Base-by-base conservation (phyloP, 106 monocot genomes). In the Dendrobium nobile region DNA sequence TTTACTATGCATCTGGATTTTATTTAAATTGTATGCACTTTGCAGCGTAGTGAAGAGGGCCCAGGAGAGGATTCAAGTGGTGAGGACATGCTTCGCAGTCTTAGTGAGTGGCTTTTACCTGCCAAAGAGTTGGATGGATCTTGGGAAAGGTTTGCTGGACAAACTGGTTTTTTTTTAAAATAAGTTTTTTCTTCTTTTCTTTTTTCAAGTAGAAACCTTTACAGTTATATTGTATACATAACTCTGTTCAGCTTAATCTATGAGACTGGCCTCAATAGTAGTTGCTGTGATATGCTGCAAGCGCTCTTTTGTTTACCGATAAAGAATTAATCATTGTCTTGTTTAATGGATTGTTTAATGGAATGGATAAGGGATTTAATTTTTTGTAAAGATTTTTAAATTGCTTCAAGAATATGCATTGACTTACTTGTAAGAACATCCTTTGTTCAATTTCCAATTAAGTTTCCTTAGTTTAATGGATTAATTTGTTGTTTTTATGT, bases 201-300 rank as follows among this genome's bases (percentile, higher is more conserved):
- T 16, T 20, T 37, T 37, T 42, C 19, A 22, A 18, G 7, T 37
- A 13, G 13, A 76, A 27, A 22, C 10, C 15, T 41, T 75, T 7
- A 75, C 3, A 11, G 26, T 44, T 74, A 37, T 10, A 48, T 26
- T 9, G 24, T 76, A 48, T 22, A 15, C 47, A 48, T 18, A 4
- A 47, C 47, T 27, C 9, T 5, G 51, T 88, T 72, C 88, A 99
- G 99, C 85, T 91, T 99, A 87, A 88, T 99, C 37, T 99, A 93
- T 89, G 95, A 99, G 91, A 86, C 77, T 90, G 95, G 95, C 77
- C 90, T 95, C 84, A 95, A 72, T 90, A 88, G 78, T 84, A 91
- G 74, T 83, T 99, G 80, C 72, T 99, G 83, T 85, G 99, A 26
- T 99, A 99, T 93, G 99, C 99, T 87, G 89, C 95, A 75, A 99